A percentile compares a stretch with the other conserved stretches of the same genome.
These are phyloP conservation scores for Tetracladium marchalianum DNA, from an alignment of 495 filamentous ascomycete genomes.

Conservation along the genomic window DNA sequence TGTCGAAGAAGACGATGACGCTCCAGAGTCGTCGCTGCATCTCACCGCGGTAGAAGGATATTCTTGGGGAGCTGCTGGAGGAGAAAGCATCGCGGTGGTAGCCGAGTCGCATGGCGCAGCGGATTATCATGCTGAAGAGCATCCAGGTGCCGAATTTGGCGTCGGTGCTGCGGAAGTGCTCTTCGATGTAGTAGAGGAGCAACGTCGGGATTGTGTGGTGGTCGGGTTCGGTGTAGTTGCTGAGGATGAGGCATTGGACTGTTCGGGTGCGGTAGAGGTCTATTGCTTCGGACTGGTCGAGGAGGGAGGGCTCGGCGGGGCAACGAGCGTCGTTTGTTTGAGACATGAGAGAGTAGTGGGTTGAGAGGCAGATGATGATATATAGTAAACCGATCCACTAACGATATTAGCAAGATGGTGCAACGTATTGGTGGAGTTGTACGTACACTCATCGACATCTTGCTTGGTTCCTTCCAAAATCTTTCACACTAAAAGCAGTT, in stretches of 20 bases:
- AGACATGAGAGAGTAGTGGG: neutral
- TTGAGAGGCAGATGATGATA: conserved; percentile 23
- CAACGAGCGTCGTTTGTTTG: neutral
- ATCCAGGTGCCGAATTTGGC: conserved; percentile 38
- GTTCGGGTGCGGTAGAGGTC: conserved; percentile 4
- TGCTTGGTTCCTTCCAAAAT: too few species aligned
- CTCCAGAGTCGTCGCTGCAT: conserved; percentile 48
- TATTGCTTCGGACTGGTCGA: conserved; percentile 11
- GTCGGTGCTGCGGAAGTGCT: conserved; percentile 32
- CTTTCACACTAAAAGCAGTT: neutral
- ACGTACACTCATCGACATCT: too few species aligned
- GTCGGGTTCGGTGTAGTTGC: conserved; percentile 36
- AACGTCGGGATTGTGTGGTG: conserved; percentile 36
- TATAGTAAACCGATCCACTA: conserved; percentile 37
- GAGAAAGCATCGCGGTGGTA: conserved; percentile 42
- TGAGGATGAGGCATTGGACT: conserved; percentile 31
- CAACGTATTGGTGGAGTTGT: too few species aligned
- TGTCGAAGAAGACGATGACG: conserved; percentile 36
- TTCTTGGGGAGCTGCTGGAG: conserved; percentile 26
- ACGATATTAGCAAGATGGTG: too few species aligned
- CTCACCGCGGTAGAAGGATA: conserved; percentile 43
- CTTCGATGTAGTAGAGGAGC: conserved; percentile 33
- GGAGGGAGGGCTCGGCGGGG: neutral
- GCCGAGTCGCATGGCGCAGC: conserved; percentile 43
- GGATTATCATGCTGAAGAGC: conserved; percentile 32